Evolutionary conservation across 106 monocot species (phyloP), one percentile per base, ranked within the genome.

Genomic region (Dendrobium chrysotoxum): DNA sequence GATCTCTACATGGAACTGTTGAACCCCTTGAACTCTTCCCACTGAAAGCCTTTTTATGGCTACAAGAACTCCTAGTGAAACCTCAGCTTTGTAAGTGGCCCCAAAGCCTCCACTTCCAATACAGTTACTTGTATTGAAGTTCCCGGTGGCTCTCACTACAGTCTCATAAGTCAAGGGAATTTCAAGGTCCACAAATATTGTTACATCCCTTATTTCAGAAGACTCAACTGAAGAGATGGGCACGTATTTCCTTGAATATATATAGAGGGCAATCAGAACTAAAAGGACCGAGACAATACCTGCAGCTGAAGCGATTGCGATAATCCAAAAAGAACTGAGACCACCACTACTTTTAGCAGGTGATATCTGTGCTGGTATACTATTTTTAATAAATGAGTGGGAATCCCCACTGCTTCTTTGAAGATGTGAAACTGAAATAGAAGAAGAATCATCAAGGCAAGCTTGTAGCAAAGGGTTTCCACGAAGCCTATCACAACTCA

Each of bases 31-130:
- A 39, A 86, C 53, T 23, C 84, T 83, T 64, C 98, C 98, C 7
- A 95, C 83, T 9, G 95, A 88, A 75, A 98, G 95, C 76, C 92
- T 90, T 79, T 98, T 98, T 82, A 98, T 94, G 35, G 98, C 98
- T 18, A 98, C 94, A 44, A 93, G 25, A 57, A 91, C 81, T 46
- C 98, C 95, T 11, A 95, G 95, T 75, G 95, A 83, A 87, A 98
- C 77, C 82, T 98, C 98, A 75, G 98, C 98, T 75, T 90, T 98
- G 89, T 98, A 98, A 8, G 98, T 98, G 40, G 98, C 98, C 40
- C 98, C 98, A 75, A 98, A 98, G 7, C 98, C 98, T 46, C 98
- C 98, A 81, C 92, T 94, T 77, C 98, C 98, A 64, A 98, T 98
- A 67, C 92, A 92, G 77, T 92, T 90, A 67, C 92, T 92, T 35